Evolutionary conservation across 1,284 basidiomycete species (phyloP), one percentile per base, ranked within the genome.

Genomic region (Ceratobasidium sp.): DNA sequence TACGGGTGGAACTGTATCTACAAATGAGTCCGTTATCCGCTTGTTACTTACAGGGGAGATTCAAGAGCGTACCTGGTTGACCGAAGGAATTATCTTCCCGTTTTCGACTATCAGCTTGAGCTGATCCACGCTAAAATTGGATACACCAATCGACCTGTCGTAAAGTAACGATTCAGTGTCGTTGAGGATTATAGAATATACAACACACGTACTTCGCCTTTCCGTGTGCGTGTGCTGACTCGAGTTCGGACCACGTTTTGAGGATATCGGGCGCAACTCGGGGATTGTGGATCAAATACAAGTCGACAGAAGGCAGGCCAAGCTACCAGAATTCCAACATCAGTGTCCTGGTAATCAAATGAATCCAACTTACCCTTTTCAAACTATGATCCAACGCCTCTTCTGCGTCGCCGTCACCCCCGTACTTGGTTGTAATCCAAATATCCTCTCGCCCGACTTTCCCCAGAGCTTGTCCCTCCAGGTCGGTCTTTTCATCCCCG

Each of bases 1-100:
- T 93, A 93, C 7, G 93, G 92, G 78, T 93, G 91, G 68, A 94
- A 87, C 33, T 88, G 82, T 78, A 91, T 92, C 90, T 91, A 64
- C 44, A 30, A 2, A 44, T 14, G n/a, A 38, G 54, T n/a, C n/a
- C n/a, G n/a, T n/a, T n/a, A n/a, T n/a, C n/a, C n/a, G n/a, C n/a
- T n/a, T n/a, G n/a, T n/a, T n/a, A n/a, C n/a, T n/a, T n/a, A n/a
- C n/a, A n/a, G n/a, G 27, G 8, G 18, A 18, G 33, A 46, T 27
- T 14, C 55, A 16, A 20, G 65, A 2, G 80, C 83, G 59, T 41
- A 90, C 91, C 85, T 94, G 93, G 83, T 94, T 94, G 59, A 91
- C 92, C 2, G 89, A 90, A 0, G 92, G 93, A 64, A 88, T 87
- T 79, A 92, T 83, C 76, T 88, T 89, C 1, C 90, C 90, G 1